Evolutionary conservation across 2,329 filamentous ascomycete genomes (phyloP).

Genomic region (Alternaria sp.): DNA sequence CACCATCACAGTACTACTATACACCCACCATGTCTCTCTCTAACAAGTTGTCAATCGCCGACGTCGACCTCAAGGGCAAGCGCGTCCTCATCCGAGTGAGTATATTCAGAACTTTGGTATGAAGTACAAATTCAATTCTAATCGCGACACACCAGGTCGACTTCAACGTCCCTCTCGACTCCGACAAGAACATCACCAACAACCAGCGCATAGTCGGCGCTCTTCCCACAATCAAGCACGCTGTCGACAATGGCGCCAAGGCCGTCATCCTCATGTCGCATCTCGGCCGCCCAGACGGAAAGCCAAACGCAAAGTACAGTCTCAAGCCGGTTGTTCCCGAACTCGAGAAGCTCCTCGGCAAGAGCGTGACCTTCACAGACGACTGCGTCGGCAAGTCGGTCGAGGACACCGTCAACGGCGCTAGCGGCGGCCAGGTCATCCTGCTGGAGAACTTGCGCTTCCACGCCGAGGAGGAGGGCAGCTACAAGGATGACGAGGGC

Average conservation of each 20-base stretch:
- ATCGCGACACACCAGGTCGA: conserved; percentile 72
- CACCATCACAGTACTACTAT: conserved; percentile 7
- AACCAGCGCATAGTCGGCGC: conserved; percentile 97
- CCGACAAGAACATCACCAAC: conserved; percentile 93
- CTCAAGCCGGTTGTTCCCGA: conserved; percentile 89
- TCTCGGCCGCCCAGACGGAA: conserved; percentile 92
- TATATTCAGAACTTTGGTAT: conserved; percentile 32
- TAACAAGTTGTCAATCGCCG: conserved; percentile 96
- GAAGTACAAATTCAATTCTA: conserved; percentile 7
- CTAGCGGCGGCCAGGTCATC: conserved; percentile 80
- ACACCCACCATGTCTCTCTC: conserved; percentile 82
- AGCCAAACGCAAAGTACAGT: conserved; percentile 90
- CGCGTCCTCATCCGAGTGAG: conserved; percentile 94
- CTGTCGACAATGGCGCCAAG: conserved; percentile 87
- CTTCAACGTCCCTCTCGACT: conserved; percentile 98
- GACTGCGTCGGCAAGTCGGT: conserved; percentile 91
- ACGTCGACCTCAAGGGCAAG: conserved; percentile 98
- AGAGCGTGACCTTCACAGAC: conserved; percentile 83
- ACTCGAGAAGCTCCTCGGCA: conserved; percentile 87
- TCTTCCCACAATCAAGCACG: conserved; percentile 93
- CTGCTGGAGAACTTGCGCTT: conserved; percentile 98
- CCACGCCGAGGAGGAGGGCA: conserved; percentile 97
- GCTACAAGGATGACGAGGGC: conserved; percentile 88
- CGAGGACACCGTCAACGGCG: conserved; percentile 86
- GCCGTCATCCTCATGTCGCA: conserved; percentile 97